Base-by-base conservation (phyloP, 2,329 filamentous ascomycete species). In the Niveomyces coronatus region DNA sequence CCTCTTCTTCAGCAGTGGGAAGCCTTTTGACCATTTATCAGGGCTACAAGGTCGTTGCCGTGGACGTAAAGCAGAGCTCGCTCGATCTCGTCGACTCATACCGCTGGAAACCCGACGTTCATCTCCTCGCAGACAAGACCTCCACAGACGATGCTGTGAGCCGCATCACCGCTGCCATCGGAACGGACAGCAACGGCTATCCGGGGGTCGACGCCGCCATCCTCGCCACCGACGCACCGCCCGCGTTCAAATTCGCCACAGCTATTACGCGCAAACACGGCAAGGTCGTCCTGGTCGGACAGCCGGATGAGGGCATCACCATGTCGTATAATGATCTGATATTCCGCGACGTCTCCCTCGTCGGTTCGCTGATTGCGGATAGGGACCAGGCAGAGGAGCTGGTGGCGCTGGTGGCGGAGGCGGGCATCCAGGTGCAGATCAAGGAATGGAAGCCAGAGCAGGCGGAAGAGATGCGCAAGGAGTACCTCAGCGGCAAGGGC, bases 271-370 rank as follows among this genome's bases (percentile, higher is more conserved):
- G 35, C 13, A 46, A 46, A 32, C 44, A 46, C 30, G 44, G 44
- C 7, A 46, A 33, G 26, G 24, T 44, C 2, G 44, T 46, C 5
- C 39, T 46, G 2, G 30, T 46, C 11, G 44, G 42, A 2, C 42
- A 46, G 39, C 44, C 44, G 11, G 42, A 44, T 8, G 35, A 35
- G 24, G 44, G 44, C 6, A 43, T 45, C 26, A 45, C 35, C 5
- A 28, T 45, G 31, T 36, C 44, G 13, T 45, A 44, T 22, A 15
- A 14, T 11, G 32, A 37, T 20, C 10, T 45, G 17, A 45, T 45
- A 14, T 45, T 41, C 28, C 38, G 44, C 28, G 44, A 45, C 22
- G 15, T 45, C 27, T 28, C 29, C 33, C 35, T 44, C 13, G 35
- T 45, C 9, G 44, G 43, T 4, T 45, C 43, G 16, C 19, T 45